Evolutionary conservation across 352 stramenopile species (phyloP).

Genomic region (Pythium angustatum): DNA sequence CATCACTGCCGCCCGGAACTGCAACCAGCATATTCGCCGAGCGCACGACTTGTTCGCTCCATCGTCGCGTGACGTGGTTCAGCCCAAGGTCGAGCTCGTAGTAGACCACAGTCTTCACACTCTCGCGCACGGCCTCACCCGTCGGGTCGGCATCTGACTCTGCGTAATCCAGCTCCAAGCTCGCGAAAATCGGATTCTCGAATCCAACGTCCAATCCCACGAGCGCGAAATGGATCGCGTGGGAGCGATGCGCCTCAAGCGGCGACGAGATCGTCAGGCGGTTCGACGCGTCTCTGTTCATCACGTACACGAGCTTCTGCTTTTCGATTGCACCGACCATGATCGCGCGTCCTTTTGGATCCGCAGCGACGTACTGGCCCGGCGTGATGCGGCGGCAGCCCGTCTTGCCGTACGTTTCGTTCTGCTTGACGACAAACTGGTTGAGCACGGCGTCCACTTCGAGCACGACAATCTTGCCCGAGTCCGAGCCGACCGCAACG

Average conservation of each 20-base stretch:
- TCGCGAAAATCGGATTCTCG: conserved; percentile 99
- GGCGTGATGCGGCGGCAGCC: conserved; percentile 96
- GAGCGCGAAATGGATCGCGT: conserved; percentile 94
- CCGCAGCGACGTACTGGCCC: conserved; percentile 96
- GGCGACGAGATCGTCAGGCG: conserved; percentile 97
- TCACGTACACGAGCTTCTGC: conserved; percentile 99
- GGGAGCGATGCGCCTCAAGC: conserved; percentile 97
- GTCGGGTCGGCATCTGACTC: conserved; percentile 85
- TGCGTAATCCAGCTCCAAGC: conserved; percentile 95
- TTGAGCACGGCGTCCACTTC: conserved; percentile 88
- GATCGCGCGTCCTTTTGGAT: conserved; percentile 97
- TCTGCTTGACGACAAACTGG: conserved; percentile 88
- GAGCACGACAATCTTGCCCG: conserved; percentile 95
- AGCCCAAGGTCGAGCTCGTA: conserved; percentile 99
- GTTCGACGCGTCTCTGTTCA: conserved; percentile 95
- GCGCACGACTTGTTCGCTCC: conserved; percentile 86
- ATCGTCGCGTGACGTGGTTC: conserved; percentile 98
- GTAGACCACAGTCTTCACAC: conserved; percentile 96
- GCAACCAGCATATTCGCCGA: conserved; percentile 95
- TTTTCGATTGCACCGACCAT: conserved; percentile 98
- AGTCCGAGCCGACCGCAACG: conserved; percentile 95
- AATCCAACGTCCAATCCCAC: conserved; percentile 98
- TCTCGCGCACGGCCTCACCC: conserved; percentile 54
- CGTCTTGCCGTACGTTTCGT: conserved; percentile 96
- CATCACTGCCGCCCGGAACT: conserved; percentile 80